Evolutionary conservation across 139 green algal species (phyloP).

Genomic region (Chlorella sp.): DNA sequence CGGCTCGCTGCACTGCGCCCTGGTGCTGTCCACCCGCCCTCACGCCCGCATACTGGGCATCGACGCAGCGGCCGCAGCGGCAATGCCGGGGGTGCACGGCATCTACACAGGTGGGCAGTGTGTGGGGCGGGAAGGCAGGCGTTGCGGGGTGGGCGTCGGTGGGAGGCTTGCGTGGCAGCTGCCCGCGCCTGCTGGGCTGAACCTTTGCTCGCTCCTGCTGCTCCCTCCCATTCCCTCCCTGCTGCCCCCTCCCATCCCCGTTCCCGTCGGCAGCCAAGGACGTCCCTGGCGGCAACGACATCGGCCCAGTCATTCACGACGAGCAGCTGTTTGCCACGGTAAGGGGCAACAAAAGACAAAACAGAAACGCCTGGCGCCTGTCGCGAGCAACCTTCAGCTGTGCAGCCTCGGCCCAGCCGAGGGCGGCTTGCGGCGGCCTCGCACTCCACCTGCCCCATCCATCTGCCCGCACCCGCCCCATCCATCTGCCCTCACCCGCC

Average conservation of each 20-base stretch:
- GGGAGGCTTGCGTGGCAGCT: neutral
- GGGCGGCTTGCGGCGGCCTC: neutral
- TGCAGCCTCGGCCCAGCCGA: too few relatives aligned
- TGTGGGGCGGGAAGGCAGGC: neutral
- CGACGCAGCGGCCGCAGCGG: conserved; percentile 69
- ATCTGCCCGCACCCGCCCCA: neutral
- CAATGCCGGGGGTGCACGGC: conserved; percentile 42
- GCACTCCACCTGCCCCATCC: neutral
- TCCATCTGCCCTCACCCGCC: neutral
- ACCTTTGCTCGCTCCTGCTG: neutral
- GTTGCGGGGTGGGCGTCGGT: too few relatives aligned
- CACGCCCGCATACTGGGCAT: conserved; percentile 83
- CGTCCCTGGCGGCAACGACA: conserved; percentile 68
- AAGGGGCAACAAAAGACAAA: too few relatives aligned
- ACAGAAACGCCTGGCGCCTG: too few relatives aligned
- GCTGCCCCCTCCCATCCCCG: neutral
- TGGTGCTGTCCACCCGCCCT: conserved; percentile 80
- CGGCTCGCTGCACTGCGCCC: conserved; percentile 75
- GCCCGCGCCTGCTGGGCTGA: neutral
- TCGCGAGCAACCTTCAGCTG: too few relatives aligned
- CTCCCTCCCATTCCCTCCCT: neutral
- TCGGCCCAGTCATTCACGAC: conserved; percentile 86
- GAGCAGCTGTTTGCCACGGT: conserved; percentile 91
- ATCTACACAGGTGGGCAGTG: conserved; percentile 15
- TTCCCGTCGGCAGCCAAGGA: conserved; percentile 55